A percentile compares a stretch with the other conserved stretches of the same genome.
These are phyloP conservation scores for Closterium sp. DNA, from an alignment of 139 green algal species.

Conservation along the genomic window DNA sequence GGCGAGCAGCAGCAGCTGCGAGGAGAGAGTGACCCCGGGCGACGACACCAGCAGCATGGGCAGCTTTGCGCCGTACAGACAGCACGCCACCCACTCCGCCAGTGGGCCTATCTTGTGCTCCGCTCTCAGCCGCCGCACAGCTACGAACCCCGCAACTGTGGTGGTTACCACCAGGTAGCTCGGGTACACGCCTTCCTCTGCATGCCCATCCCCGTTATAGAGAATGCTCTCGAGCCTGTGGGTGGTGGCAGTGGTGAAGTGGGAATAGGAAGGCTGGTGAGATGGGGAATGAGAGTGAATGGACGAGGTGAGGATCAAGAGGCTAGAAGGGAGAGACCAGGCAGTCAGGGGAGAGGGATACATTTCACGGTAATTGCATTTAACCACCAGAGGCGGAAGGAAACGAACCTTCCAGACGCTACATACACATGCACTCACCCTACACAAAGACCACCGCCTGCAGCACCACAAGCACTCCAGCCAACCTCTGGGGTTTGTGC, in stretches of 20 bases:
- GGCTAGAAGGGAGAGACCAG: background rate
- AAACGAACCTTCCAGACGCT: too few relatives aligned
- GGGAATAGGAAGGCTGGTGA: background rate
- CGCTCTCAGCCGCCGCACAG: slow-evolving; percentile 47
- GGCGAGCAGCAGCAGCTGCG: slow-evolving; percentile 55
- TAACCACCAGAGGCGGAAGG: background rate
- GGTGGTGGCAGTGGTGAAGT: background rate
- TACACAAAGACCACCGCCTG: too few relatives aligned
- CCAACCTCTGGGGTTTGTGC: background rate
- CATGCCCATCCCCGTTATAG: slow-evolving; percentile 30
- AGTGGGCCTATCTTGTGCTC: slow-evolving; percentile 23
- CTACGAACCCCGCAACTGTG: slow-evolving; percentile 65
- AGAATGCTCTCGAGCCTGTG: slow-evolving; percentile 38
- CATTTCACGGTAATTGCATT: background rate
- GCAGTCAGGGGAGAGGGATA: background rate
- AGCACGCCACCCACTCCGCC: slow-evolving; percentile 55
- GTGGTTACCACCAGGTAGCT: slow-evolving; percentile 82
- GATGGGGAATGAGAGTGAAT: background rate
- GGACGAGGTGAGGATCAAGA: background rate
- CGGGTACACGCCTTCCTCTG: slow-evolving; percentile 76
- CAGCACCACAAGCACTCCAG: background rate
- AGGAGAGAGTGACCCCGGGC: slow-evolving; percentile 36
- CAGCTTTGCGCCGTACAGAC: slow-evolving; percentile 79
- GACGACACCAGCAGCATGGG: slow-evolving; percentile 83
- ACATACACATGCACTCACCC: too few relatives aligned